Percentiles rank a stretch among this genome's conserved stretches.
These are phyloP conservation scores for Limnanthes douglasii DNA, from an alignment of 345 rosid species.

Conservation along the genomic window DNA sequence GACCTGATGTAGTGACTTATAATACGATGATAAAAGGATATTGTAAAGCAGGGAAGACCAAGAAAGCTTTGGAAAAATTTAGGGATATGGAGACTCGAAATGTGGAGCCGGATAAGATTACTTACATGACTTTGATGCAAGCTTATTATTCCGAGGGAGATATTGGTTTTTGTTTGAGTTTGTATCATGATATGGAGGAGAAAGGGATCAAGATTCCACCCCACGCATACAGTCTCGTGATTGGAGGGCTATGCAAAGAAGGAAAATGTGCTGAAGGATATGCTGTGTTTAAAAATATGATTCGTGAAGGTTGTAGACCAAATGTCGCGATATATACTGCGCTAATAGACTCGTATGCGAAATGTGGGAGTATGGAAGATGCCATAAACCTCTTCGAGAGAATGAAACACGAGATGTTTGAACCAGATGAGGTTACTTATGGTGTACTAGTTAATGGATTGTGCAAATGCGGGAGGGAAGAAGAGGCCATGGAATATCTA, in stretches of 20 bases:
- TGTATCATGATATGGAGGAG: conserved; percentile 83
- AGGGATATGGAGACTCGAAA: conserved; percentile 52
- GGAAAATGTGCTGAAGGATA: conserved; percentile 60
- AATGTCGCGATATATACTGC: conserved; percentile 75
- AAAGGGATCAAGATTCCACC: conserved; percentile 53
- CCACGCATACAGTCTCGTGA: conserved; percentile 64
- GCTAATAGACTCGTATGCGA: conserved; percentile 65
- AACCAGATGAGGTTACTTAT: conserved; percentile 65
- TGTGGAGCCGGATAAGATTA: conserved; percentile 69
- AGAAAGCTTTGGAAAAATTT: conserved; percentile 46
- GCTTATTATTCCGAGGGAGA: conserved; percentile 58
- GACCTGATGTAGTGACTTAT: conserved; percentile 58
- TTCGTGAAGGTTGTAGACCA: conserved; percentile 30
- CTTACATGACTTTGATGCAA: conserved; percentile 72
- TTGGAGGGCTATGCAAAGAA: conserved; percentile 70
- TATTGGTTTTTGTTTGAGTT: conserved; percentile 45
- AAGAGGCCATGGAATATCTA: conserved; percentile 47
- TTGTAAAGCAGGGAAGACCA: conserved; percentile 49
- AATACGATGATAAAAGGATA: conserved; percentile 86
- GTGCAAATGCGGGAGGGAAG: conserved; percentile 65
- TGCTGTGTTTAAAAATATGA: conserved; percentile 57
- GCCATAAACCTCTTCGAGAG: conserved; percentile 54
- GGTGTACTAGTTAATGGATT: conserved; percentile 54
- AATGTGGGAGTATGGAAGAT: conserved; percentile 48
- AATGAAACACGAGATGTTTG: conserved; percentile 56